Base-by-base conservation (phyloP, 2,329 filamentous ascomycete genomes). In the Grosmannia huntii region DNA sequence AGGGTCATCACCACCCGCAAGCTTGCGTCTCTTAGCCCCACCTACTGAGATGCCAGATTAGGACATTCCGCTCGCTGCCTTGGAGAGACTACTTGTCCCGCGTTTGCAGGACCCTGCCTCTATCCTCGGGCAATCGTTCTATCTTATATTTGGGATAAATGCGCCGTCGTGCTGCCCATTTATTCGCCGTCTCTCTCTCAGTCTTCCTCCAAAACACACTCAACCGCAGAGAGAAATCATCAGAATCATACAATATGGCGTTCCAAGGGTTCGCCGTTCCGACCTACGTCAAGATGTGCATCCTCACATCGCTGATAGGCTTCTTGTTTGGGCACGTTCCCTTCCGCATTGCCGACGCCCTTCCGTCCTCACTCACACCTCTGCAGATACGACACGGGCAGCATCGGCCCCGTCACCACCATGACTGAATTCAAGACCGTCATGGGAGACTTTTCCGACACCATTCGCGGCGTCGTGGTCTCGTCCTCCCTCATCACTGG, bases 401-500 rank as follows among this genome's bases (percentile, higher is more conserved):
- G 74, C 28, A 81, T 84, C 56, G 81, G 82, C 1, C 77, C 81
- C 4, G 75, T 84, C 0, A 84, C 81, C 0, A 73, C 75, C 3
- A 85, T 85, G 82, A 64, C 71, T 0, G 68, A 71, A 19, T 85
- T 82, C 65, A 70, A 69, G 11, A 58, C 68, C 2, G 72, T 73
- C 4, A 78, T 84, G 63, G 81, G 81, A 4, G 67, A 71, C 16
- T 73, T 80, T 51, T 79, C 77, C 1, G 72, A 81, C 0, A 78
- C 77, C 0, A 65, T 84, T 1, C 81, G 81, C 62, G 82, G 83
- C 0, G 69, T 84, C 3, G 75, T 82, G 7, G 81, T 85, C 19
- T 84, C 82, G 0, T 77, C 77, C 0, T 79, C 84, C 53, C 71
- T 85, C 25, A 74, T 84, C 27, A 77, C 82, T 0, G 83, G 80